Conservation (phyloP, 108 stramenopile species). For the Nitzschia inconspicua region DNA sequence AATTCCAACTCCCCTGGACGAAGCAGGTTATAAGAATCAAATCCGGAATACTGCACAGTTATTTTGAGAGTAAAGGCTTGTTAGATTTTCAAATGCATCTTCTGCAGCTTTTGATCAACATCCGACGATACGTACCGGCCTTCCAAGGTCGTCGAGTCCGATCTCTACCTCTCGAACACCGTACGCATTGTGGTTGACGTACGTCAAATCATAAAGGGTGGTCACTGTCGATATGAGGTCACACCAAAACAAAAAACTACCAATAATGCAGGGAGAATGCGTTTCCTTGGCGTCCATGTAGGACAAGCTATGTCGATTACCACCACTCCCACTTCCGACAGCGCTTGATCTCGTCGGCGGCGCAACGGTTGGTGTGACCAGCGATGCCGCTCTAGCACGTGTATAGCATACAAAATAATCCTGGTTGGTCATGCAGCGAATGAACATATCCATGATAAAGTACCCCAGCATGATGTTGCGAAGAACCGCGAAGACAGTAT, state of each 20-base stretch:
- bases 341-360: not conserved
- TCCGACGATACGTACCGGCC: constrained; percentile 43
- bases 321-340: not conserved
- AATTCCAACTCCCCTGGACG: constrained; percentile 13
- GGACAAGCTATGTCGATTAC: constrained; percentile 8
- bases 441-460: constrained; percentile 46
- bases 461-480: constrained; percentile 36
- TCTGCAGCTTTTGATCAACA: too few species aligned
- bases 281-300: not conserved
- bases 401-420: constrained; percentile 56
- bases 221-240: constrained; percentile 56
- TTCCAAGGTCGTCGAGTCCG: not conserved
- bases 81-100: too few species aligned
- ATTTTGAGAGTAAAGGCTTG: too few species aligned
- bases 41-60: too few species aligned
- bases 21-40: too few species aligned
- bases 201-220: constrained; percentile 56
- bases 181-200: constrained; percentile 39
- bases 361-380: not conserved
- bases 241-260: constrained; percentile 76
- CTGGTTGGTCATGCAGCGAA: constrained; percentile 43
- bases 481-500: constrained; percentile 43
- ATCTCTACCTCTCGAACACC: too few species aligned
- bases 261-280: constrained; percentile 13
- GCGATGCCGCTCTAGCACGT: not conserved